These are phyloP conservation scores for Geotrichum restrictum DNA, from an alignment of 1,139 yeast genomes.

Conservation along the genomic window DNA sequence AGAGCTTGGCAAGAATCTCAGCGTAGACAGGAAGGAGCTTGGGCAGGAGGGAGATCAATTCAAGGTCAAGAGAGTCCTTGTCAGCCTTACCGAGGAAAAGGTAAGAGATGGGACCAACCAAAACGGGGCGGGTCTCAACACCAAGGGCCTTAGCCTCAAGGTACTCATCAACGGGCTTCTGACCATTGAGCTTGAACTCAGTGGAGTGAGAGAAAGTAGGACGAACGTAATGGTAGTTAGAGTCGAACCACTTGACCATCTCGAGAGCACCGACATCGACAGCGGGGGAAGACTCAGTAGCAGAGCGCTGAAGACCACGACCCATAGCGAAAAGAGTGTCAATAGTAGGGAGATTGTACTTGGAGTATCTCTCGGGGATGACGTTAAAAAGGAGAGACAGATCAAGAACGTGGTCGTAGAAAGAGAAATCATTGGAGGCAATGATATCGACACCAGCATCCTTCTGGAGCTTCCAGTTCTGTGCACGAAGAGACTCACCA, in stretches of 20 bases:
- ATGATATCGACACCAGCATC: constrained; percentile 96
- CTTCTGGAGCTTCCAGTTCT: constrained; percentile 97
- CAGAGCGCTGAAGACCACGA: constrained; percentile 98
- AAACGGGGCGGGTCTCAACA: constrained; percentile 93
- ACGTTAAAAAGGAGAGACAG: constrained; percentile 89
- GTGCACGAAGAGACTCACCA: constrained; percentile 92
- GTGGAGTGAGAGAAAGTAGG: constrained; percentile 97
- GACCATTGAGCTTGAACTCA: constrained; percentile 90
- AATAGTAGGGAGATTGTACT: constrained; percentile 81
- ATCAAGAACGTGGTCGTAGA: constrained; percentile 95
- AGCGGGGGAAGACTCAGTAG: constrained; percentile 78
- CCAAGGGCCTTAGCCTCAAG: constrained; percentile 97
- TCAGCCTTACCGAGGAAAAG: constrained; percentile 95
- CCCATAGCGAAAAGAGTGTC: constrained; percentile 99
- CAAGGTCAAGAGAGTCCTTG: constrained; percentile 92
- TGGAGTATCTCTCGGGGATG: constrained; percentile 93
- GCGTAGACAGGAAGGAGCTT: constrained; percentile 90
- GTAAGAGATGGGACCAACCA: constrained; percentile 95
- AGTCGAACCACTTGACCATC: constrained; percentile 99
- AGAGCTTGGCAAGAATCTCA: constrained; percentile 80
- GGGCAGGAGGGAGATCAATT: constrained; percentile 82
- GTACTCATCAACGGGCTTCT: constrained; percentile 95
- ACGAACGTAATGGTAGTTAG: constrained; percentile 99
- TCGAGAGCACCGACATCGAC: constrained; percentile 98
- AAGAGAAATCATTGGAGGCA: constrained; percentile 97